Evolutionary conservation across 208 protist genomes (phyloP).

Genomic region (Crithidia fasciculata): DNA sequence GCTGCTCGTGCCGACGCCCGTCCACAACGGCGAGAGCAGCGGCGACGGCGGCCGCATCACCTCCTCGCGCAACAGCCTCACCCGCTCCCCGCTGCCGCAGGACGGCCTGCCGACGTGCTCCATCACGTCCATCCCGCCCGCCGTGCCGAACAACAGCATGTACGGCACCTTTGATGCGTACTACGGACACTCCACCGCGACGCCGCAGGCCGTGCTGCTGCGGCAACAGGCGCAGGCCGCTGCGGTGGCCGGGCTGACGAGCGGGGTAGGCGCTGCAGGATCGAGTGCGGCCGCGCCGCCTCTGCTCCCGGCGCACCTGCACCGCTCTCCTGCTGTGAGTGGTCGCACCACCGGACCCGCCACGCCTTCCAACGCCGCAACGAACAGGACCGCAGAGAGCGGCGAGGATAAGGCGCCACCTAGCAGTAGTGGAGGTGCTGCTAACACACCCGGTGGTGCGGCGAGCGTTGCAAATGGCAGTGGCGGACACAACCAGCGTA

Average conservation of each 20-base stretch:
- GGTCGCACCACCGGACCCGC: background rate
- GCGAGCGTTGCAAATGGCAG: too few species aligned
- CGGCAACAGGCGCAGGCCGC: conserved; percentile 38
- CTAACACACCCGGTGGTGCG: too few species aligned
- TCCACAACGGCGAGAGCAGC: background rate
- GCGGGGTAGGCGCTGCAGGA: background rate
- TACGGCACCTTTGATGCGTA: conserved; percentile 58
- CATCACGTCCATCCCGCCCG: background rate
- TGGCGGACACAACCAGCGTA: too few species aligned
- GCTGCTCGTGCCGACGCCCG: conserved; percentile 10
- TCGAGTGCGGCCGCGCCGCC: background rate
- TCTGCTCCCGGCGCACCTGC: conserved; percentile 18
- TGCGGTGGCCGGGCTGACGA: conserved; percentile 12
- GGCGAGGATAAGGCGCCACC: too few species aligned
- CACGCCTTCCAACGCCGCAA: too few species aligned
- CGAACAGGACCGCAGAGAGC: too few species aligned
- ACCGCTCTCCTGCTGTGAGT: background rate
- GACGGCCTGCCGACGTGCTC: conserved; percentile 9
- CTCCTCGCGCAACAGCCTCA: background rate
- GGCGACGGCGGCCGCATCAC: background rate
- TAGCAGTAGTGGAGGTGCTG: too few species aligned
- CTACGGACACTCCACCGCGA: conserved; percentile 42
- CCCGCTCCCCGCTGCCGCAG: conserved; percentile 1
- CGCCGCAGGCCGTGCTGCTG: conserved; percentile 45
- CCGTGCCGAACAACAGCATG: conserved; percentile 52